phyloP scores from a whole-genome alignment of 352 stramenopile genomes.

The Aphanomyces astaci region DNA sequence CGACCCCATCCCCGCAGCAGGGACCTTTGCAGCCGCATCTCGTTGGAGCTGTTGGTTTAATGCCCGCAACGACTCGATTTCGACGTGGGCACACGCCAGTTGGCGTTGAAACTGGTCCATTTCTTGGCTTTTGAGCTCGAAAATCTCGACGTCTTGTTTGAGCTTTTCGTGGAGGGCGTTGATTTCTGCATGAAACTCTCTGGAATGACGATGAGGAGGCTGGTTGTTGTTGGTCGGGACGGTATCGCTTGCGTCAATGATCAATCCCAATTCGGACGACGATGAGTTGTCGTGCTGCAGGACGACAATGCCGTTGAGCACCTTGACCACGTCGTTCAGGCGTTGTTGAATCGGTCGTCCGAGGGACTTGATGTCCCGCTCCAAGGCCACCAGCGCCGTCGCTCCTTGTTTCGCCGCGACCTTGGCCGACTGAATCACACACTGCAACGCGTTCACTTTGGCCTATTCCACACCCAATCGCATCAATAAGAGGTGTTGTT shows the following conservation, averaged over 20 bases:
- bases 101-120: slow-evolving; percentile 55
- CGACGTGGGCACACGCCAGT: slow-evolving; percentile 50
- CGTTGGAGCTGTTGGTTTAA: slow-evolving; percentile 44
- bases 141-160: slow-evolving; percentile 70
- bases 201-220: too few relatives aligned
- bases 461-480: too few relatives aligned
- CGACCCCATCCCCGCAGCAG: not conserved
- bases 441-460: not conserved
- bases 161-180: slow-evolving; percentile 58
- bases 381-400: slow-evolving; percentile 62
- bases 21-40: not conserved
- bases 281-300: slow-evolving; percentile 13
- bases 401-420: slow-evolving; percentile 41
- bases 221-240: slow-evolving; percentile 21
- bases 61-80: slow-evolving; percentile 65
- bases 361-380: slow-evolving; percentile 64
- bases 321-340: slow-evolving; percentile 77
- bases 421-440: slow-evolving; percentile 2
- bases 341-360: slow-evolving; percentile 60
- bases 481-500: too few relatives aligned
- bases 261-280: too few relatives aligned
- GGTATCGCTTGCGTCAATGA: too few relatives aligned
- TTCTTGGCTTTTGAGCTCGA: slow-evolving; percentile 75
- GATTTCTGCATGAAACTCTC: slow-evolving; percentile 42
- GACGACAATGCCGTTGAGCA: slow-evolving; percentile 38